Evolutionary conservation across 2,329 filamentous ascomycete species (phyloP), one percentile per base, ranked within the genome.

Genomic region (Sarocladium strictum): DNA sequence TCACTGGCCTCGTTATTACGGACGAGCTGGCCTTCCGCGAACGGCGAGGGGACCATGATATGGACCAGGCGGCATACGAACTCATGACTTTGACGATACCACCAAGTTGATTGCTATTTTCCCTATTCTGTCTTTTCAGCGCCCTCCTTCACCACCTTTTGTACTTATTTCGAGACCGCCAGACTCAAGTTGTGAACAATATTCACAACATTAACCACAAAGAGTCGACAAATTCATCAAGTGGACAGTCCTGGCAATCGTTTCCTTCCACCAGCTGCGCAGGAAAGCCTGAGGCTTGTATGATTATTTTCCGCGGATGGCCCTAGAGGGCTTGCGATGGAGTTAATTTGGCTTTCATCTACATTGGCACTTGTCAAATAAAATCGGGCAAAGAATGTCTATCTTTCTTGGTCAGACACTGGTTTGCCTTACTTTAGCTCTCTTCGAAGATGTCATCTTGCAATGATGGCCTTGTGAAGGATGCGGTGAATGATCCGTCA

Each of bases 41-140:
- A 35, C 15, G 29, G 47, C 21, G 47, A 21, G 29, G 29, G 21
- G 9, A 35, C 27, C 10, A 15, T 33, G 27, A 17, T 21, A 5
- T 37, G 17, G 32, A 27, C 50, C 23, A 33, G 50, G 21, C 26
- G 29, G 15, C 32, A 21, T 23, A 53, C 50, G 50, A 53, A 6
- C 32, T 53, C 33, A 53, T 40, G 50, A 53, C 50, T 33, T 32
- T 53, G 27, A 53, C 33, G 50, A 53, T 53, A 53, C 50, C 32
- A 53, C 29, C 33, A 35, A 51, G 7, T 17, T 40, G 23, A 27
- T 53, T 24, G 12, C 32, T 53, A 6, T 17, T 38, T 24, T 19
- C 40, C 50, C 23, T 53, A n/a, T 53, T 21, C 5, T 5, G 7
- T 27, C 19, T 40, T 5, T 29, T 26, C 3, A 12, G 32, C 27